phyloP scores from a whole-genome alignment of 2,329 filamentous ascomycete species.

The Sclerotinia borealis region DNA sequence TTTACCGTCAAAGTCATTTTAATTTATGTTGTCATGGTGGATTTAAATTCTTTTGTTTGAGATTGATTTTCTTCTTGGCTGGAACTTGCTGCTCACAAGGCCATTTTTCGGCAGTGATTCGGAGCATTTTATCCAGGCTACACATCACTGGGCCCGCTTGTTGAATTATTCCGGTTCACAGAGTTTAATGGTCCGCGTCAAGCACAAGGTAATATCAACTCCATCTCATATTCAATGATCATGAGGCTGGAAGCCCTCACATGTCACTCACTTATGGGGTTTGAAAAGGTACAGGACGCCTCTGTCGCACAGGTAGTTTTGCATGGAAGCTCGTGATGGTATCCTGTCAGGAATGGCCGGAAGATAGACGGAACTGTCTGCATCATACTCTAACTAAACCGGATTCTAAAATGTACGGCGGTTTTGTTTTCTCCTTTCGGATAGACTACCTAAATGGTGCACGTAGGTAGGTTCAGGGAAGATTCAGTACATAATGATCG shows the following conservation, averaged over 20 bases:
- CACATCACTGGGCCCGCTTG: constrained; percentile 10
- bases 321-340: constrained; percentile 1
- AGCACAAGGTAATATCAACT: constrained; percentile 5
- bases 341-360: neutral
- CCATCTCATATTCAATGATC: constrained; percentile 5
- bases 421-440: neutral
- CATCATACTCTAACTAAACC: neutral
- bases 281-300: neutral
- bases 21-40: neutral
- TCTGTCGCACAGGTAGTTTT: neutral
- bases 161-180: constrained; percentile 7
- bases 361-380: neutral
- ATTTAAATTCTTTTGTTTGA: neutral
- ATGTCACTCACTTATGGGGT: neutral
- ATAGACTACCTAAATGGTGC: neutral
- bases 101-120: constrained; percentile 11
- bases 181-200: neutral
- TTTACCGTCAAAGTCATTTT: neutral
- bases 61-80: neutral
- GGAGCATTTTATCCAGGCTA: neutral
- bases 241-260: constrained; percentile 8
- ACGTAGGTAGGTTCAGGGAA: neutral
- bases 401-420: neutral
- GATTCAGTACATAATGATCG: neutral
- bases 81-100: constrained; percentile 12